Percentiles rank a stretch among this genome's conserved stretches.
Evolutionary conservation across 2,329 filamentous ascomycete species (phyloP).

Genomic region (Neopestalotiopsis clavispora): DNA sequence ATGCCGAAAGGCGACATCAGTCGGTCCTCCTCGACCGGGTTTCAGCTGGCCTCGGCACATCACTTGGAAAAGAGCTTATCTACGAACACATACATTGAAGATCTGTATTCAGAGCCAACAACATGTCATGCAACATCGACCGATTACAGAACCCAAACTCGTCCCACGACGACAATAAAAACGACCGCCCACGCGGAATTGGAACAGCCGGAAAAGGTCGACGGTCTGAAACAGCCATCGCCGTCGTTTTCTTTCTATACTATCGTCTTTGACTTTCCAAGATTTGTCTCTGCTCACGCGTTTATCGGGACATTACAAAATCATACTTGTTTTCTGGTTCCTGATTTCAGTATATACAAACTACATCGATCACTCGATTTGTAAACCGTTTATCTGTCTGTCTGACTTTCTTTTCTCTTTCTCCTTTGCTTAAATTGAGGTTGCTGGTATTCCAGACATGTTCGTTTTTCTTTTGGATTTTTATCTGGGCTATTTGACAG

Average conservation of each 20-base stretch:
- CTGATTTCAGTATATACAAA: conserved; percentile 11
- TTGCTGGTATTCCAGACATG: conserved; percentile 6
- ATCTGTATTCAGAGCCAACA: not conserved
- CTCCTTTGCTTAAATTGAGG: not conserved
- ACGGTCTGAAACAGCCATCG: not conserved
- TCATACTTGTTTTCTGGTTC: not conserved
- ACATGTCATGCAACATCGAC: not conserved
- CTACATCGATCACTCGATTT: conserved; percentile 17
- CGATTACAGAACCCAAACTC: conserved; percentile 3
- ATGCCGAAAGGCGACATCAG: conserved; percentile 19
- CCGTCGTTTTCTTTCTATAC: conserved; percentile 2
- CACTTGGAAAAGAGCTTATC: not conserved
- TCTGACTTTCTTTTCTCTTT: conserved; percentile 9
- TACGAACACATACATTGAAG: not conserved
- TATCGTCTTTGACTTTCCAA: conserved; percentile 1
- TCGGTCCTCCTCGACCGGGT: not conserved
- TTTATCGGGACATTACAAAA: conserved; percentile 3
- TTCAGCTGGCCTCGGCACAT: not conserved
- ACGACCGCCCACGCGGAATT: conserved; percentile 6
- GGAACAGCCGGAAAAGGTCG: not conserved
- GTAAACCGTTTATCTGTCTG: not conserved
- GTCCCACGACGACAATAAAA: conserved; percentile 15
- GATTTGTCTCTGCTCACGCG: conserved; percentile 13
- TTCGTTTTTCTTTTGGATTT: conserved; percentile 11
- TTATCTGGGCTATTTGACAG: not conserved